A percentile compares a stretch with the other conserved stretches of the same genome.
phyloP scores from a whole-genome alignment of 176 grass and related monocot species.

The Oryza meridionalis region DNA sequence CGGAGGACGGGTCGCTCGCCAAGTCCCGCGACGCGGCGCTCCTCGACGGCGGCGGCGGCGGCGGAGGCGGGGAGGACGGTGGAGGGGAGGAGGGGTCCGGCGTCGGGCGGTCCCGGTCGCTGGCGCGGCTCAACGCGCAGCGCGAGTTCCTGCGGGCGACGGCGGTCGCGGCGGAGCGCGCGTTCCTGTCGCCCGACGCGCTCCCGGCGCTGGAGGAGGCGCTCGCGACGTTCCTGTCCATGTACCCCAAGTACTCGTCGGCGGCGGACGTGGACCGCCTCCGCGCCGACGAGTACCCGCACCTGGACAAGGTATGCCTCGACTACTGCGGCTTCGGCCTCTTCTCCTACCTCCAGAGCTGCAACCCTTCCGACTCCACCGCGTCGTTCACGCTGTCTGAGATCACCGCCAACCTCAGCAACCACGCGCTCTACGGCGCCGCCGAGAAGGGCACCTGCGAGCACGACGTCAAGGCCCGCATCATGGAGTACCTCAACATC shows the following conservation, averaged over 20 bases:
- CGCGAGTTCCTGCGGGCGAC: conserved; percentile 88
- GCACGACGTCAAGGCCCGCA: conserved; percentile 74
- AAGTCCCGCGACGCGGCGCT: conserved; percentile 78
- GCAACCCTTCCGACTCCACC: conserved; percentile 68
- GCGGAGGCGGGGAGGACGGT: conserved; percentile 5
- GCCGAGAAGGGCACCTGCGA: conserved; percentile 84
- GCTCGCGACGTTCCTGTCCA: conserved; percentile 82
- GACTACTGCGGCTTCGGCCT: conserved; percentile 99
- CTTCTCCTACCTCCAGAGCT: conserved; percentile 92
- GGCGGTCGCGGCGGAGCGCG: conserved; percentile 78
- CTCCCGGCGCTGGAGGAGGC: conserved; percentile 70
- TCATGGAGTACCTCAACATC: conserved; percentile 99
- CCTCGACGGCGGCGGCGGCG: conserved; percentile 34
- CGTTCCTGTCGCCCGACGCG: conserved; percentile 60
- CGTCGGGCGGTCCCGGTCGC: conserved; percentile 82
- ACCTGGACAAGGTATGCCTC: conserved; percentile 88
- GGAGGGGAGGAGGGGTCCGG: conserved; percentile 55
- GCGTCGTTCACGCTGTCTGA: conserved; percentile 79
- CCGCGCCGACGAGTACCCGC: conserved; percentile 81
- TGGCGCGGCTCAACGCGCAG: conserved; percentile 88
- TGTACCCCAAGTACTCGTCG: conserved; percentile 86
- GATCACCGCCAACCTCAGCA: conserved; percentile 94
- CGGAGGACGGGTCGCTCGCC: conserved; percentile 83
- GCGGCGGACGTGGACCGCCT: conserved; percentile 75
- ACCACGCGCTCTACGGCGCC: conserved; percentile 84